Percentiles rank a stretch among this genome's conserved stretches.
Conservation (phyloP, 495 filamentous ascomycete genomes). For the Diplogelasinospora grovesii region DNA sequence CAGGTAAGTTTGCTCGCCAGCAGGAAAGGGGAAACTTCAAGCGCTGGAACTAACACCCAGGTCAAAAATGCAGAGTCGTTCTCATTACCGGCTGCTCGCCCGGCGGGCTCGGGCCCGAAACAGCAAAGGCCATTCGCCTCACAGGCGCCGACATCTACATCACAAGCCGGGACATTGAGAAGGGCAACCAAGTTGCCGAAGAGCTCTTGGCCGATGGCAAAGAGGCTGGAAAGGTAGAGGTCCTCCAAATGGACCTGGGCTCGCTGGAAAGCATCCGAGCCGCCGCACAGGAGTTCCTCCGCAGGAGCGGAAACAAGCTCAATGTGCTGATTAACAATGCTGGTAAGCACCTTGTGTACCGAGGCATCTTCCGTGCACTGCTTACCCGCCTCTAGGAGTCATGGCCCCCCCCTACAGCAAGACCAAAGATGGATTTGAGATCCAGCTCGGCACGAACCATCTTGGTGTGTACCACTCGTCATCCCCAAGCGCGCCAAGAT, state of each 20-base stretch:
- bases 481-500: no score
- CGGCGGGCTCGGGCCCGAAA: constrained; percentile 50
- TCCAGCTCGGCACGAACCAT: constrained; percentile 46
- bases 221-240: constrained; percentile 20
- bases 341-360: no score
- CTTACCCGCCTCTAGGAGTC: no score
- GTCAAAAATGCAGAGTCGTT: constrained; percentile 39
- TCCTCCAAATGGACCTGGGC: constrained; percentile 31
- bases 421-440: constrained; percentile 43
- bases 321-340: constrained; percentile 27
- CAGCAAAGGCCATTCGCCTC: constrained; percentile 35
- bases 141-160: constrained; percentile 46
- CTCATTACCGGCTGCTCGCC: constrained; percentile 46
- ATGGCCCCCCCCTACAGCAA: constrained; percentile 34
- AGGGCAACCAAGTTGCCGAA: constrained; percentile 13
- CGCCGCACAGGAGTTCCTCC: constrained; percentile 18
- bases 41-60: no score
- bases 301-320: constrained; percentile 13
- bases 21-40: no score
- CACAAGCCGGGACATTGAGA: constrained; percentile 32
- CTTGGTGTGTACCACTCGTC: no score
- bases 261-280: constrained; percentile 23
- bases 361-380: no score
- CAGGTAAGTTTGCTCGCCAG: no score
- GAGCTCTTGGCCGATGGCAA: constrained; percentile 6